Base-by-base conservation (phyloP, 179 eudicot genomes). In the Vitellaria paradoxa region DNA sequence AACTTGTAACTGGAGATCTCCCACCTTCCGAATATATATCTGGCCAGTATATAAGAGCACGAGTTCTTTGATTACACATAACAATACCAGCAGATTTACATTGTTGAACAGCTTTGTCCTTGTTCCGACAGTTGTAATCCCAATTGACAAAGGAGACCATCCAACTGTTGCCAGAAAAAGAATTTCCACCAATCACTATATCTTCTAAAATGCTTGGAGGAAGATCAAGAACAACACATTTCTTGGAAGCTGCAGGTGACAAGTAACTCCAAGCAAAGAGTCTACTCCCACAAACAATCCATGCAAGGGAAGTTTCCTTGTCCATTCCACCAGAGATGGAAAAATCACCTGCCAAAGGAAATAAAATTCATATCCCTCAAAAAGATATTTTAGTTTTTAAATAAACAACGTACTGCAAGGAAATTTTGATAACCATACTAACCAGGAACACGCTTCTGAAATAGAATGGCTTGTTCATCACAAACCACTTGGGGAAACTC, bases 401-500 rank as follows among this genome's bases (percentile, higher is more conserved):
- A 40, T 5, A 67, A 50, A 73, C 9, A 45, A 21, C 53, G 23
- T 14, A 18, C 13, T 37, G 37, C 17, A 24, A 20, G 65, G 23
- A 45, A 67, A 68, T n/a, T 21, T 57, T 10, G 60, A 68, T 46
- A 64, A 20, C 77, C 8, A 56, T 21, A 87, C 86, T 67, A 78
- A 96, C 99, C 96, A 84, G 87, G 85, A 82, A 76, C 69, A 76
- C 70, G 83, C 63, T 84, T 89, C 76, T 84, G 91, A 79, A 86
- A 62, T 70, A 81, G 73, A 56, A 67, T 76, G 68, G 84, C 80
- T 78, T 93, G 97, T 75, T 92, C 97, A 80, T 89, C 91, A 66
- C 96, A 93, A 81, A 93, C 91, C 61, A 78, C 88, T 85, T 91
- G 96, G 0, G 99, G 99, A 79, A 93, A 89, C 73, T 96, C 98